Percentiles rank a stretch among this genome's conserved stretches.
These are phyloP conservation scores for Borealophlyctis nickersoniae DNA, from an alignment of 192 early-diverging fungal species.

Conservation along the genomic window DNA sequence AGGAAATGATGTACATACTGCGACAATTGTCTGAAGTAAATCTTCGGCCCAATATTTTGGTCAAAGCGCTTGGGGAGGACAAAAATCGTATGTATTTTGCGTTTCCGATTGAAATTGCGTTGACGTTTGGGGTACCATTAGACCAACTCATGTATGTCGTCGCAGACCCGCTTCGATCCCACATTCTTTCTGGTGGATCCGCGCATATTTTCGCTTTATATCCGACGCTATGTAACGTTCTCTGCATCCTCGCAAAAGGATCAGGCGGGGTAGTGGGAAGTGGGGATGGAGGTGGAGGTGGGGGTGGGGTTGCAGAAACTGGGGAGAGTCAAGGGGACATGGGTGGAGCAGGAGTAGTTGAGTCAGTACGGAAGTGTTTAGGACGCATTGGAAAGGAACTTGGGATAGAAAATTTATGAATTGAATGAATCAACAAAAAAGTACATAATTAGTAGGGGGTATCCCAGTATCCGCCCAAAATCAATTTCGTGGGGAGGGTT, in stretches of 20 bases:
- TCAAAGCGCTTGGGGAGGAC: slow-evolving; percentile 29
- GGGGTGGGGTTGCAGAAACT: background rate
- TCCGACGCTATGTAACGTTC: slow-evolving; percentile 55
- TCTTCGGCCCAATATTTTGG: slow-evolving; percentile 44
- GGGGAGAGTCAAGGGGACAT: slow-evolving; percentile 17
- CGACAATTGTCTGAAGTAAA: slow-evolving; percentile 46
- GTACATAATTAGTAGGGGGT: too few relatives aligned
- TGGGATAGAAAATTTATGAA: slow-evolving; percentile 36
- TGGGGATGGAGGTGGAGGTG: slow-evolving; percentile 6
- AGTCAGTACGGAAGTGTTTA: slow-evolving; percentile 28
- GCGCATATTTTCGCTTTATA: slow-evolving; percentile 74
- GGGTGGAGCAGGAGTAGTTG: slow-evolving; percentile 33
- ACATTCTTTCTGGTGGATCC: slow-evolving; percentile 52
- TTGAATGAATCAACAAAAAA: too few relatives aligned
- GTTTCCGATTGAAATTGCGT: background rate
- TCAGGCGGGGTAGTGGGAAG: slow-evolving; percentile 2
- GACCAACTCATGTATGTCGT: background rate
- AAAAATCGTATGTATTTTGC: slow-evolving; percentile 36
- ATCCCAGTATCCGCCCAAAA: too few relatives aligned
- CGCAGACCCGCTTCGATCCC: slow-evolving; percentile 45
- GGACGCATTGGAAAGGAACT: slow-evolving; percentile 36
- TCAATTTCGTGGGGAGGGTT: too few relatives aligned
- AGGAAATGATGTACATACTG: slow-evolving; percentile 56
- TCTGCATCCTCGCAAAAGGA: slow-evolving; percentile 30
- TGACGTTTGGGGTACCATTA: background rate